These are phyloP conservation scores for Phytopythium aichiense DNA, from an alignment of 352 stramenopile genomes.

Conservation along the genomic window DNA sequence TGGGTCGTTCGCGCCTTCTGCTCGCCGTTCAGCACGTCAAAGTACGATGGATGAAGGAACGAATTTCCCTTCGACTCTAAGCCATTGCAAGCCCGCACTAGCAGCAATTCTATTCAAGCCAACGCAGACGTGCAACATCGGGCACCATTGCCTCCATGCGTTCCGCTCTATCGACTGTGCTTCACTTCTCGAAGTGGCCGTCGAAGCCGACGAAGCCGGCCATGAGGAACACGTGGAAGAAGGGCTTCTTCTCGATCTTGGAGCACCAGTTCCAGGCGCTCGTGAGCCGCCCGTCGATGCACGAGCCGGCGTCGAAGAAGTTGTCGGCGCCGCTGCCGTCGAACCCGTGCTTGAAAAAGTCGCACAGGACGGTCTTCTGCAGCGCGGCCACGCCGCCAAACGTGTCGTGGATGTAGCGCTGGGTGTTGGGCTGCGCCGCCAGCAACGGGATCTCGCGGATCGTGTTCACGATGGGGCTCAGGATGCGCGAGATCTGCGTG, in stretches of 20 bases:
- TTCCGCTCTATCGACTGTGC: too few species aligned
- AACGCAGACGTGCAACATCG: background rate
- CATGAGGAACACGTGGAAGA: slow-evolving; percentile 96
- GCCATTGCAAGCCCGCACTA: background rate
- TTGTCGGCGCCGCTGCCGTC: slow-evolving; percentile 94
- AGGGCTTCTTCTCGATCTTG: slow-evolving; percentile 90
- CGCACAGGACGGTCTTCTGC: slow-evolving; percentile 89
- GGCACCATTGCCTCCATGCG: too few species aligned
- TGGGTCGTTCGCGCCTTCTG: too few species aligned
- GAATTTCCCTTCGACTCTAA: background rate
- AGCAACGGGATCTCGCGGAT: slow-evolving; percentile 50
- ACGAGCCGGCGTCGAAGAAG: slow-evolving; percentile 94
- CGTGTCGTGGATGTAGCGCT: slow-evolving; percentile 53
- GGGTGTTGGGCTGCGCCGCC: slow-evolving; percentile 34
- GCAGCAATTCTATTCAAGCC: background rate
- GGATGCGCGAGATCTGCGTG: slow-evolving; percentile 89
- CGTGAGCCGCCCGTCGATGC: slow-evolving; percentile 95
- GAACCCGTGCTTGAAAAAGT: slow-evolving; percentile 95
- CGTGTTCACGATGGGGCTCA: slow-evolving; percentile 84
- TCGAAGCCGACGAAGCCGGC: slow-evolving; percentile 96
- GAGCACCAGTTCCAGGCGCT: slow-evolving; percentile 98
- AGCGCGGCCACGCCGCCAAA: slow-evolving; percentile 87
- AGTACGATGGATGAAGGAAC: too few species aligned
- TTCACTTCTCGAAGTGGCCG: slow-evolving; percentile 83
- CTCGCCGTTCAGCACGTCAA: too few species aligned